These are phyloP conservation scores for Pleurotus cornucopiae DNA, from an alignment of 768 basidiomycete genomes.

Conservation along the genomic window DNA sequence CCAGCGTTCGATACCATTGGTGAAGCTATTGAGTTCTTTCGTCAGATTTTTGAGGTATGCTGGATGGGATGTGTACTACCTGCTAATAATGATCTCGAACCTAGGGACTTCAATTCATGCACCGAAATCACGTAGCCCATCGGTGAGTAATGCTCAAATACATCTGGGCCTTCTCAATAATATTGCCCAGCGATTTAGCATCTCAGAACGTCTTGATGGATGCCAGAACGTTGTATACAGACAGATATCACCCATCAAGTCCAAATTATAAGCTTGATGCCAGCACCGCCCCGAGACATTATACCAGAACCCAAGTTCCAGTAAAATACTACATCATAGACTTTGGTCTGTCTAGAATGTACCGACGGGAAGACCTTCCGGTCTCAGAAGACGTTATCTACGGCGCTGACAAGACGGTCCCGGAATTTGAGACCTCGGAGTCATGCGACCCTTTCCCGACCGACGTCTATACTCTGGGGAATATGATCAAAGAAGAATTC, in stretches of 20 bases:
- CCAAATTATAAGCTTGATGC: constrained; percentile 14
- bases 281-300: constrained; percentile 1
- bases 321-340: constrained; percentile 26
- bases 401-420: constrained; percentile 37
- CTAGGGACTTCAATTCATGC: constrained; percentile 21
- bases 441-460: constrained; percentile 27
- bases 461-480: constrained; percentile 32
- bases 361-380: constrained; percentile 18
- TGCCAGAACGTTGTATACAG: constrained; percentile 13
- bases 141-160: constrained; percentile 8
- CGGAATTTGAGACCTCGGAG: constrained; percentile 23
- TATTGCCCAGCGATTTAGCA: neutral
- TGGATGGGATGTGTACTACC: too few relatives aligned
- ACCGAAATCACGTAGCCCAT: constrained; percentile 18
- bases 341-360: constrained; percentile 24
- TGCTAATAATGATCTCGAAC: too few relatives aligned
- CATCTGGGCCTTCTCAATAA: neutral
- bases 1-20: constrained; percentile 25
- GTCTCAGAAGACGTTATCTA: constrained; percentile 24
- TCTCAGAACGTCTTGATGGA: constrained; percentile 22
- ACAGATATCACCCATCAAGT: constrained; percentile 17
- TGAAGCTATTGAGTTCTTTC: constrained; percentile 26
- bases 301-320: constrained; percentile 17
- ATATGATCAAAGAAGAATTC: constrained; percentile 18
- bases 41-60: constrained; percentile 23